Conservation (phyloP, 805 yeast species). For the Kodamaea kakaduensis region DNA sequence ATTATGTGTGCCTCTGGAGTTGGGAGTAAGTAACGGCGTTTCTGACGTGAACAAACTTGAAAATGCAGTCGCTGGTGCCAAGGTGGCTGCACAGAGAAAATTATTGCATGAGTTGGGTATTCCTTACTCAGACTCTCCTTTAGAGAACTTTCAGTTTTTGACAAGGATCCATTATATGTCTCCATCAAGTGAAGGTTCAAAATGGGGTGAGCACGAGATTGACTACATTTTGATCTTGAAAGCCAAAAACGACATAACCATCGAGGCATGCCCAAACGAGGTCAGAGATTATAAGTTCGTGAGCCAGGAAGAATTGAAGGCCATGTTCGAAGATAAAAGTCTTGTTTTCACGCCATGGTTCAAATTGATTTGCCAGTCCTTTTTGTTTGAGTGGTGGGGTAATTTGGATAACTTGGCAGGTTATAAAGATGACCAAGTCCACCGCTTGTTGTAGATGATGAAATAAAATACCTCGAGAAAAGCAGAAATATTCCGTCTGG, state of each 20-base stretch:
- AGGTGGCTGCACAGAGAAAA: slow-evolving; percentile 87
- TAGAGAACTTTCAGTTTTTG: slow-evolving; percentile 70
- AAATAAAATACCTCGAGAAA: too few relatives aligned
- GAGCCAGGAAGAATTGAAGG: slow-evolving; percentile 56
- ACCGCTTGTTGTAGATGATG: slow-evolving; percentile 41
- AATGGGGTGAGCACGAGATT: slow-evolving; percentile 98
- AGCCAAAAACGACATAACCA: slow-evolving; percentile 46
- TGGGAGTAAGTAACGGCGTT: slow-evolving; percentile 44
- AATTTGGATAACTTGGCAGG: slow-evolving; percentile 55
- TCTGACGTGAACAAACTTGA: slow-evolving; percentile 37
- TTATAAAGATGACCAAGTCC: slow-evolving; percentile 45
- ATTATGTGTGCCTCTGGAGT: slow-evolving; percentile 73
- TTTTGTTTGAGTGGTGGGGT: slow-evolving; percentile 93
- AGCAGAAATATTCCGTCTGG: too few relatives aligned
- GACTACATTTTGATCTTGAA: slow-evolving; percentile 85
- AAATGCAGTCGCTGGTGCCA: slow-evolving; percentile 71
- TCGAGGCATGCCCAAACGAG: slow-evolving; percentile 68
- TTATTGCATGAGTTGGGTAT: slow-evolving; percentile 93
- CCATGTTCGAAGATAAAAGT: slow-evolving; percentile 67
- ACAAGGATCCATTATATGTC: slow-evolving; percentile 96
- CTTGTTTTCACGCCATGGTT: slow-evolving; percentile 96
- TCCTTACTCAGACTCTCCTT: slow-evolving; percentile 51
- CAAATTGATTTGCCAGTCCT: slow-evolving; percentile 87
- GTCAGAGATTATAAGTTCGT: slow-evolving; percentile 82
- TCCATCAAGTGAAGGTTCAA: slow-evolving; percentile 57